These are phyloP conservation scores for Ustilago shanxiensis DNA, from an alignment of 1,284 basidiomycete species.

Conservation along the genomic window DNA sequence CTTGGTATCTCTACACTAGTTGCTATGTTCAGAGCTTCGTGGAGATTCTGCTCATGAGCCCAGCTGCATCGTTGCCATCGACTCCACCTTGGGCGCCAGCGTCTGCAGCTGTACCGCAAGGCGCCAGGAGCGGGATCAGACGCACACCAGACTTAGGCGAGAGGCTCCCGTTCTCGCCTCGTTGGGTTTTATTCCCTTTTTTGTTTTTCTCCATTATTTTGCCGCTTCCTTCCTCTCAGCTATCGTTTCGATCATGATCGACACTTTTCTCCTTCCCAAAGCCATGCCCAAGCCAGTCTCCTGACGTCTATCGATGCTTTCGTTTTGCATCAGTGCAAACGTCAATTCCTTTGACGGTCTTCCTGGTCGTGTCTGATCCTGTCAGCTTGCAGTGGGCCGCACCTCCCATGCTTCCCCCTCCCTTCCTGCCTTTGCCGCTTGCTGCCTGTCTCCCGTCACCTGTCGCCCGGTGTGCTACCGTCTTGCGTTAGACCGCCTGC, in stretches of 20 bases:
- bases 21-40: too few species aligned
- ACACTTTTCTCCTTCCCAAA: conserved; percentile 7
- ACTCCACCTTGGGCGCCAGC: conserved; percentile 9
- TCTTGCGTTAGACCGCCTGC: not conserved
- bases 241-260: not conserved
- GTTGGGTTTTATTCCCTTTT: not conserved
- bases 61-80: conserved; percentile 9
- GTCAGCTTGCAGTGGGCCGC: conserved; percentile 14
- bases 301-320: conserved; percentile 37
- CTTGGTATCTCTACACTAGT: not conserved
- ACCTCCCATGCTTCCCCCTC: not conserved
- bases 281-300: conserved; percentile 33
- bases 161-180: conserved; percentile 12
- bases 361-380: not conserved
- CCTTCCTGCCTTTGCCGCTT: conserved; percentile 2
- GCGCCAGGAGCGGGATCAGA: conserved; percentile 18
- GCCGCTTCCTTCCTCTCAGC: not conserved
- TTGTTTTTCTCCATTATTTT: not conserved
- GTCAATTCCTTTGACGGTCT: not conserved
- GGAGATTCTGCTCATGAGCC: not conserved
- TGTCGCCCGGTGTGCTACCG: not conserved
- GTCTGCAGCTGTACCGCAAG: conserved; percentile 9
- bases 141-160: conserved; percentile 20
- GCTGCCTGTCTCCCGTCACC: not conserved
- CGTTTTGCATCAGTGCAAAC: conserved; percentile 15